These are phyloP conservation scores for Globisporangium heterothallicum DNA, from an alignment of 352 stramenopile genomes.

Conservation along the genomic window DNA sequence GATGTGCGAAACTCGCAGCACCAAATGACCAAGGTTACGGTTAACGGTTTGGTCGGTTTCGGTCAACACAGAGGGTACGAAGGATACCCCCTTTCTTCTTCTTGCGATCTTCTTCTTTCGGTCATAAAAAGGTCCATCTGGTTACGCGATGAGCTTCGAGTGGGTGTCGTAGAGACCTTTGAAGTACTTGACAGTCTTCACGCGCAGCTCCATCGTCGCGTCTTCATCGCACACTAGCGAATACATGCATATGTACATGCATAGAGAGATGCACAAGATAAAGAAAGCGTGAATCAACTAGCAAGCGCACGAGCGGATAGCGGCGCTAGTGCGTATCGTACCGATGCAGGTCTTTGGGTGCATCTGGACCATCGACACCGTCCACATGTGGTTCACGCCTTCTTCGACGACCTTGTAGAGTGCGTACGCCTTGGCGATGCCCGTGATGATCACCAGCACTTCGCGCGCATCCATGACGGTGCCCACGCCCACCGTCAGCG, in stretches of 20 bases:
- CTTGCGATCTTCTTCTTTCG: not conserved
- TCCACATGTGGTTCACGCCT: conserved; percentile 91
- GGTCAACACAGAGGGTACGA: too few species aligned
- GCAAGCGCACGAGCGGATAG: not conserved
- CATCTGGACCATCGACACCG: conserved; percentile 81
- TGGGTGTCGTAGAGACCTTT: conserved; percentile 65
- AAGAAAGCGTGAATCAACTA: not conserved
- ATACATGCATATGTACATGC: not conserved
- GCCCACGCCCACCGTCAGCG: conserved; percentile 84
- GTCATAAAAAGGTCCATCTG: not conserved
- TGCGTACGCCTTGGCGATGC: conserved; percentile 79
- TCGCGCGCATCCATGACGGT: conserved; percentile 86
- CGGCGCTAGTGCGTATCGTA: too few species aligned
- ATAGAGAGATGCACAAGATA: not conserved
- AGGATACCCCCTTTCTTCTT: too few species aligned
- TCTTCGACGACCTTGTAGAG: conserved; percentile 89
- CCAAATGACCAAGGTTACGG: too few species aligned
- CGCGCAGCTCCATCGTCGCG: conserved; percentile 81
- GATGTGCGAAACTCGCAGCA: too few species aligned
- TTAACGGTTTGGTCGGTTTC: too few species aligned
- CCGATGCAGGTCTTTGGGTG: conserved; percentile 79
- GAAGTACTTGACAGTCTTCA: conserved; percentile 92
- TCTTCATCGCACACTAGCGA: conserved; percentile 82
- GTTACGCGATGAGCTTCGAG: conserved; percentile 27
- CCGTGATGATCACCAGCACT: conserved; percentile 87